Conservation (phyloP, 1,284 basidiomycete genomes). For the Apiotrichum siamense region DNA sequence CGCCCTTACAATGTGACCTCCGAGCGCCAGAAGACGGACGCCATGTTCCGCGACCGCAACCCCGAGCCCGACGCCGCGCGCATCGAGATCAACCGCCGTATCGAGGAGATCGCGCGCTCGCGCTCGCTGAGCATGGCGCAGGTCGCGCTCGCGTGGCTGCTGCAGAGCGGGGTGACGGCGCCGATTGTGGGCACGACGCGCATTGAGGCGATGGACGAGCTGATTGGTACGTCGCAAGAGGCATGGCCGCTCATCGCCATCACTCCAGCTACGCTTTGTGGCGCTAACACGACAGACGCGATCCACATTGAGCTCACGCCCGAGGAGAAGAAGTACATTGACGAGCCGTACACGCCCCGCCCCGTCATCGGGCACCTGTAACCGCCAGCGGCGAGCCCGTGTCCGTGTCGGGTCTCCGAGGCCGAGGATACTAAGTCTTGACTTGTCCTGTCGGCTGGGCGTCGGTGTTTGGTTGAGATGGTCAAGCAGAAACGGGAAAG, state of each 20-base stretch:
- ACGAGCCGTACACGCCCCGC: constrained; percentile 48
- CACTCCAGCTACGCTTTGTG: too few species aligned
- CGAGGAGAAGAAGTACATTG: constrained; percentile 54
- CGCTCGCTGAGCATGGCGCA: constrained; percentile 56
- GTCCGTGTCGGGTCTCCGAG: background rate
- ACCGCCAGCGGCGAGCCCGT: background rate
- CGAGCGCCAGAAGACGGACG: constrained; percentile 22
- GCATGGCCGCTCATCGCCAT: too few species aligned
- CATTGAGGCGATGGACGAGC: constrained; percentile 33
- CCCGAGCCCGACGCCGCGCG: constrained; percentile 13
- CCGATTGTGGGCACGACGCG: constrained; percentile 42
- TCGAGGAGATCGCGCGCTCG: constrained; percentile 56
- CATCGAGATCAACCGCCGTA: constrained; percentile 43
- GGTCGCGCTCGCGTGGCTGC: constrained; percentile 54
- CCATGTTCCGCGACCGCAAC: constrained; percentile 8
- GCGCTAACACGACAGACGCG: constrained; percentile 8
- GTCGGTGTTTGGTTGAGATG: too few species aligned
- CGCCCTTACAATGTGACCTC: constrained; percentile 23
- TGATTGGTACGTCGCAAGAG: constrained; percentile 25
- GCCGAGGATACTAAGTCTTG: too few species aligned
- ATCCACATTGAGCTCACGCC: constrained; percentile 45
- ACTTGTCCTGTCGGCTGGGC: too few species aligned
- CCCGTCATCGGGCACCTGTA: background rate
- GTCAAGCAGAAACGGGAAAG: too few species aligned
- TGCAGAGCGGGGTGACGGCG: constrained; percentile 41